Percentiles rank a stretch among this genome's conserved stretches.
These are phyloP conservation scores for Quercus rubra DNA, from an alignment of 306 rosid genomes.

Conservation along the genomic window DNA sequence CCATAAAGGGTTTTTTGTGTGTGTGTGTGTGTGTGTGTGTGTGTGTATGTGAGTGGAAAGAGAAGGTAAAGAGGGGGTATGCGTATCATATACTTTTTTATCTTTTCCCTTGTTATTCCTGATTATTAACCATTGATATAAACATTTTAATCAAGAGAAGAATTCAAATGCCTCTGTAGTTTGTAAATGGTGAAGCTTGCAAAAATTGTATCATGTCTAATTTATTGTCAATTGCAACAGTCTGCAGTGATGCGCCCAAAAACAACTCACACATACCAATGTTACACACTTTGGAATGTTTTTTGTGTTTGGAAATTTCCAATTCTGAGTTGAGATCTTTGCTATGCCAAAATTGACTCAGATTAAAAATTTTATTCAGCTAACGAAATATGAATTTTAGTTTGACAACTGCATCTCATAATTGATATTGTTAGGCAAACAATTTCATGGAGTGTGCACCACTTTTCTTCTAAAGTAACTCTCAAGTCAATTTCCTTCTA, in stretches of 20 bases:
- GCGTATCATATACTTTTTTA: background rate
- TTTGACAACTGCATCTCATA: background rate
- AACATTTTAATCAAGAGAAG: background rate
- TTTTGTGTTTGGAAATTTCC: background rate
- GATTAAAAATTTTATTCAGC: background rate
- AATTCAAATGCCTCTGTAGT: background rate
- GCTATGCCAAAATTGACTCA: background rate
- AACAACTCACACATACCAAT: background rate
- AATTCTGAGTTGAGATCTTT: background rate
- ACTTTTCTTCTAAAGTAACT: background rate
- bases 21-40: no score
- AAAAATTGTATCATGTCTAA: background rate
- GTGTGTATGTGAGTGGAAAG: no score
- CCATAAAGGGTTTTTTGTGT: background rate
- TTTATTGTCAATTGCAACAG: background rate
- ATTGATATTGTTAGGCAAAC: background rate
- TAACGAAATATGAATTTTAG: background rate
- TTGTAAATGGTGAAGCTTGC: background rate
- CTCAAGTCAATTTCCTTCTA: background rate
- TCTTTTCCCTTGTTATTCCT: background rate
- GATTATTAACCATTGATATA: background rate
- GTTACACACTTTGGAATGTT: background rate
- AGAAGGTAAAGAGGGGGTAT: no score
- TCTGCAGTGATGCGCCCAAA: background rate
- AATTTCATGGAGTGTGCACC: background rate